These are phyloP conservation scores for Helicocarpus griseus DNA, from an alignment of 2,329 filamentous ascomycete species.

Conservation along the genomic window DNA sequence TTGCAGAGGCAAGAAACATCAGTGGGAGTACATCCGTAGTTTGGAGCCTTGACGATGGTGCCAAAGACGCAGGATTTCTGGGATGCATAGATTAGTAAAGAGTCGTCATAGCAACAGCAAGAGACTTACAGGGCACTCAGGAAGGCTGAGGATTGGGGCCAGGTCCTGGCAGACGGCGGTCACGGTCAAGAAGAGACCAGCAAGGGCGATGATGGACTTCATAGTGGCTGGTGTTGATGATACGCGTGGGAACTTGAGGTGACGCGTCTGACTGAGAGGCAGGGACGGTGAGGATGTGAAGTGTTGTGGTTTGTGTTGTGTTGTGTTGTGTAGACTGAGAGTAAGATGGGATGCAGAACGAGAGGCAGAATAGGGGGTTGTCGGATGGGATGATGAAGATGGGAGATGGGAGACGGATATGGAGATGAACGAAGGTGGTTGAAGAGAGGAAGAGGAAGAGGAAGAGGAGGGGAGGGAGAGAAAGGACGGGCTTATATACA, in stretches of 20 bases:
- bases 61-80: constrained; percentile 9
- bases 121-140: neutral
- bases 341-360: neutral
- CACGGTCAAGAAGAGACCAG: neutral
- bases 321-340: neutral
- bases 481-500: neutral
- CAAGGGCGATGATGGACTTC: neutral
- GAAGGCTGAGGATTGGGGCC: neutral
- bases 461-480: neutral
- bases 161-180: neutral
- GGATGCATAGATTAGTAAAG: neutral
- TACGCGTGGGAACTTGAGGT: neutral
- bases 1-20: constrained; percentile 8
- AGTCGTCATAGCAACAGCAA: neutral
- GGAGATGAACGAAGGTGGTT: neutral
- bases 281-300: neutral
- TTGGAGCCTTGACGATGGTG: constrained; percentile 1
- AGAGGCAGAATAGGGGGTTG: neutral
- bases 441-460: neutral
- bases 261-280: neutral
- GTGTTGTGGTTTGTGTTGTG: neutral
- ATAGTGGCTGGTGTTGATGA: neutral
- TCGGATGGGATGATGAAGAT: neutral
- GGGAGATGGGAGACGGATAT: neutral
- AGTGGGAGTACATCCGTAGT: constrained; percentile 5